phyloP scores from a whole-genome alignment of 345 rosid genomes.

The Hibiscus mutabilis region DNA sequence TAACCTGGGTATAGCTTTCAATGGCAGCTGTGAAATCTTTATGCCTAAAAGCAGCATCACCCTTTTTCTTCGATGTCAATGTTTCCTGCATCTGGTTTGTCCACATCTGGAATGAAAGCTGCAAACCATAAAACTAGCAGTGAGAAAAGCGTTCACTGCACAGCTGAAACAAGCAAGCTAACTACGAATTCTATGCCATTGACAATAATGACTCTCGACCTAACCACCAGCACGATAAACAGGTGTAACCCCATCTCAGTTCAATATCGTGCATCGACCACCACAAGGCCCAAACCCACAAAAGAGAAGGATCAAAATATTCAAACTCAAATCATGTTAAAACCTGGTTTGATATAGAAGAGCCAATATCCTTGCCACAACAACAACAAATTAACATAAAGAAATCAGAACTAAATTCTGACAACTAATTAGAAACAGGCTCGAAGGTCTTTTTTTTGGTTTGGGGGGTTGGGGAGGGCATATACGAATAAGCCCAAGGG shows the following conservation, averaged over 20 bases:
- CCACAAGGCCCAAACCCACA: neutral
- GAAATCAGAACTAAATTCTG: neutral
- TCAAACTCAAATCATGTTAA: no score
- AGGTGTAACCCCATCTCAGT: neutral
- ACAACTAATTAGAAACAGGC: neutral
- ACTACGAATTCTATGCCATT: neutral
- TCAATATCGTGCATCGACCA: neutral
- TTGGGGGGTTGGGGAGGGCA: no score
- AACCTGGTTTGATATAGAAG: neutral
- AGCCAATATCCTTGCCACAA: neutral
- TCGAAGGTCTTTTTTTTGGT: neutral
- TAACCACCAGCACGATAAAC: neutral
- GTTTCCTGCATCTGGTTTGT: constrained; percentile 93
- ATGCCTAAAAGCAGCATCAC: constrained; percentile 83
- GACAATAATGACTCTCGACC: neutral
- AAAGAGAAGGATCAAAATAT: no score
- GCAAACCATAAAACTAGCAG: constrained; percentile 14
- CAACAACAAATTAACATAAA: neutral
- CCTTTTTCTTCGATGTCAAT: constrained; percentile 73
- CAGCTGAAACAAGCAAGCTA: neutral
- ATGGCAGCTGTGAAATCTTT: constrained; percentile 63
- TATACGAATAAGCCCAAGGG: neutral
- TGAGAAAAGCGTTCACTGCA: neutral
- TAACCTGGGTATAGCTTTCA: constrained; percentile 75
- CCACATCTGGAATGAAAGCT: constrained; percentile 99